phyloP scores from a whole-genome alignment of 2,329 filamentous ascomycete genomes.

The Amauroascus verrucosus region DNA sequence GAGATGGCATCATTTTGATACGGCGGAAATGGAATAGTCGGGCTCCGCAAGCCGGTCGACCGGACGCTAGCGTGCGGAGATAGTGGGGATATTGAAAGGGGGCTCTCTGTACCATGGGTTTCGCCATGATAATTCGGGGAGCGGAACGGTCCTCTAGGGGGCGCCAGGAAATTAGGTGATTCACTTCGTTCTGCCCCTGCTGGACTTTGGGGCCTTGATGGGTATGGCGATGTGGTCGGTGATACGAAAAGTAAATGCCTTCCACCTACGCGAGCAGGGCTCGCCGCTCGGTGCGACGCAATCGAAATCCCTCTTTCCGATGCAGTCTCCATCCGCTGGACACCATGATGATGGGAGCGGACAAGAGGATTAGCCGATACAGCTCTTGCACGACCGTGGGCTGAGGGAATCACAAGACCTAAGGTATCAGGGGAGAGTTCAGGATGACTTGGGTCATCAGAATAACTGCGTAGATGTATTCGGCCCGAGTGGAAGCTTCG shows the following conservation, averaged over 20 bases:
- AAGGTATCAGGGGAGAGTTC: slow-evolving; percentile 21
- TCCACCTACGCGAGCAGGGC: not conserved
- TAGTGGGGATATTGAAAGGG: slow-evolving; percentile 23
- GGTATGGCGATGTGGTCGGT: slow-evolving; percentile 25
- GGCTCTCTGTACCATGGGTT: not conserved
- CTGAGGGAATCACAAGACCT: slow-evolving; percentile 17
- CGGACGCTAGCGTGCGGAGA: slow-evolving; percentile 14
- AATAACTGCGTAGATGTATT: slow-evolving; percentile 59
- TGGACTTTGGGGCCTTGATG: slow-evolving; percentile 29
- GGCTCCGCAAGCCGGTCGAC: slow-evolving; percentile 22
- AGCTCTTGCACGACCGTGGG: slow-evolving; percentile 36
- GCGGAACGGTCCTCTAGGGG: slow-evolving; percentile 32
- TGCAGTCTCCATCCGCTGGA: slow-evolving; percentile 25
- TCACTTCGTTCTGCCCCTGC: slow-evolving; percentile 19
- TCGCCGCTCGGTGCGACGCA: not conserved
- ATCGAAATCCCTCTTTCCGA: slow-evolving; percentile 18
- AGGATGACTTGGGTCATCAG: slow-evolving; percentile 49
- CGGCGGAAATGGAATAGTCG: slow-evolving; percentile 56
- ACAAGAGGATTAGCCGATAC: slow-evolving; percentile 51
- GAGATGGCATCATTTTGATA: slow-evolving; percentile 48
- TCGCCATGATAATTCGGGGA: slow-evolving; percentile 28
- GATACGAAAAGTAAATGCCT: slow-evolving; percentile 24
- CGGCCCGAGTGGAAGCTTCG: slow-evolving; percentile 63
- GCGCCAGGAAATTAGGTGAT: slow-evolving; percentile 36
- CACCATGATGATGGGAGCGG: slow-evolving; percentile 31